phyloP scores from a whole-genome alignment of 192 early-diverging fungal genomes.

The Entomortierella parvispora region DNA sequence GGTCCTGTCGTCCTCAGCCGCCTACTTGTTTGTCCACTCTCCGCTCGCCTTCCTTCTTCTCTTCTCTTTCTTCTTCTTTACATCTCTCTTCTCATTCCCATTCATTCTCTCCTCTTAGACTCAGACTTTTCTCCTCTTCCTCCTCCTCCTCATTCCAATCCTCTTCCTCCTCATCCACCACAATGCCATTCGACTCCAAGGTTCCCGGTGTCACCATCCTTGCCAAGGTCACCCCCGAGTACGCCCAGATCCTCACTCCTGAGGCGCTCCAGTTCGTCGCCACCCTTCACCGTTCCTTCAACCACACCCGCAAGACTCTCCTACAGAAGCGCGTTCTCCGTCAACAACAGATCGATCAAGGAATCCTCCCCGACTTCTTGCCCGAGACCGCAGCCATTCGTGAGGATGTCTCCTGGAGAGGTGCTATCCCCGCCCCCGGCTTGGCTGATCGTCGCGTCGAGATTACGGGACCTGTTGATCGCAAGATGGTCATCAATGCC shows the following conservation, averaged over 20 bases:
- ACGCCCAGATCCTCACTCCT: constrained; percentile 81
- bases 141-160: background rate
- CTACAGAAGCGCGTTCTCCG: constrained; percentile 82
- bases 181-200: constrained; percentile 29
- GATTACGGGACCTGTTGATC: constrained; percentile 98
- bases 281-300: constrained; percentile 91
- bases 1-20: too few relatives aligned
- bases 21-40: too few relatives aligned
- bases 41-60: background rate
- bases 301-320: constrained; percentile 87
- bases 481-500: constrained; percentile 99
- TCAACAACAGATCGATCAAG: constrained; percentile 85
- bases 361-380: constrained; percentile 90
- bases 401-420: constrained; percentile 91
- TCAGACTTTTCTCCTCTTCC: background rate
- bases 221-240: constrained; percentile 67
- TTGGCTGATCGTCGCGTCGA: constrained; percentile 94
- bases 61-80: background rate
- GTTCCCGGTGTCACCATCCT: constrained; percentile 79
- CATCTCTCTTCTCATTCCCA: too few relatives aligned
- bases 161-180: background rate
- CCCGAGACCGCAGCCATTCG: constrained; percentile 94
- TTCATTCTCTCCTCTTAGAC: background rate
- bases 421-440: constrained; percentile 91
- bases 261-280: constrained; percentile 90